phyloP scores from a whole-genome alignment of 2,329 filamentous ascomycete genomes.

The Neofusicoccum laricinum region DNA sequence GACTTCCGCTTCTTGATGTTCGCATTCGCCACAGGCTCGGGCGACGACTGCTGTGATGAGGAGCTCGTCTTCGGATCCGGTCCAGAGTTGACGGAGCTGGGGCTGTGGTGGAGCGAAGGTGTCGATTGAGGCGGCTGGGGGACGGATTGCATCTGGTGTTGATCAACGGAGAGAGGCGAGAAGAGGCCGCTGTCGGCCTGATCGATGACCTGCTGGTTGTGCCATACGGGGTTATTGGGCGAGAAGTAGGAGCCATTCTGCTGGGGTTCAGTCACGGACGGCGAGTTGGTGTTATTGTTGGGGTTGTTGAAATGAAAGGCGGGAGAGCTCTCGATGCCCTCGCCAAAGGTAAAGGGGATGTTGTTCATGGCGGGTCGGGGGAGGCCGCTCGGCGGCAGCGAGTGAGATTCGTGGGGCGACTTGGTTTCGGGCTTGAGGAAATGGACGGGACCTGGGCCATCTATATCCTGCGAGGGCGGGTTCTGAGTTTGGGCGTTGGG shows the following conservation, averaged over 20 bases:
- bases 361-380: constrained; percentile 26
- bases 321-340: constrained; percentile 27
- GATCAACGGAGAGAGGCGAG: constrained; percentile 28
- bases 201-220: constrained; percentile 27
- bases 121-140: constrained; percentile 30
- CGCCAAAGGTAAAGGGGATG: constrained; percentile 34
- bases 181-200: constrained; percentile 27
- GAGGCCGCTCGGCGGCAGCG: constrained; percentile 19
- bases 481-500: constrained; percentile 33
- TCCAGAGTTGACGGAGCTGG: constrained; percentile 28
- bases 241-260: constrained; percentile 29
- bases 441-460: constrained; percentile 28
- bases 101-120: constrained; percentile 37
- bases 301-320: constrained; percentile 33
- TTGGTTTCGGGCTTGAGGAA: constrained; percentile 27
- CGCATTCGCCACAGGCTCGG: constrained; percentile 45
- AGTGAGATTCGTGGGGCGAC: constrained; percentile 28
- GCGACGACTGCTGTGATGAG: constrained; percentile 59
- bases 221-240: constrained; percentile 24
- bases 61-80: constrained; percentile 30
- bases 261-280: constrained; percentile 27
- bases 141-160: constrained; percentile 20
- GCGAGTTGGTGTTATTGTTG: constrained; percentile 25
- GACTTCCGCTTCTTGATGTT: constrained; percentile 38
- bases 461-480: constrained; percentile 16